Base-by-base conservation (phyloP, 2,329 filamentous ascomycete genomes). In the Alternaria incomplexa region DNA sequence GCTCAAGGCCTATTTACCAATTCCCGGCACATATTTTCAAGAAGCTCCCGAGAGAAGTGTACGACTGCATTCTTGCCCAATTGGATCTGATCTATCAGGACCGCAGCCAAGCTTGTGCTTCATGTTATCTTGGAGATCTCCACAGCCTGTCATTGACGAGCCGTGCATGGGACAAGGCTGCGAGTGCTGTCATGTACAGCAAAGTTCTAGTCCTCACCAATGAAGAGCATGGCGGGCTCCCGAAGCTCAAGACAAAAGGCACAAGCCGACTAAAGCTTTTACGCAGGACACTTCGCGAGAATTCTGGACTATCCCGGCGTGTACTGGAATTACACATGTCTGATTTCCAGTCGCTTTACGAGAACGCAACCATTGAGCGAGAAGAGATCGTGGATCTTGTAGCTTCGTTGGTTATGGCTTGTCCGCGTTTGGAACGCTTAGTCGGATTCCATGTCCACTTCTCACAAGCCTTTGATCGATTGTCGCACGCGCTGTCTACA, bases 381-480 rank as follows among this genome's bases (percentile, higher is more conserved):
- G 80, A 85, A 69, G 83, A 85, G 52, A 84, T 86, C 56, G 78
- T 84, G 46, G 83, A 87, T 61, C 62, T 85, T 17, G 75, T 88
- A 17, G 85, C 85, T 6, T 87, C 86, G 1, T 79, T 89, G 40
- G 84, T 89, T 30, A 87, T 87, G 83, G 83, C 83, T 3, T 89
- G 86, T 68, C 86, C 87, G 8, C 86, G 85, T 62, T 74, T 89
- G 22, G 85, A 89, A 73, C 81, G 82, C 25, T 74, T 89, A 8
- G 72, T 83, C 30, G 87, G 87, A 6, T 84, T 88, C 59, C 81
- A 83, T 52, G 77, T 85, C n/a, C 81, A 84, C 3, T 87, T 85
- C 67, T 80, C 81, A 43, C 84, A 86, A 61, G 79, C 84, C 32
- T 87, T 85, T 64, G 85, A 88, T 69, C 83, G 85, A 20, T 73